phyloP scores from a whole-genome alignment of 129 eudicot species.

The Lactuca saligna region DNA sequence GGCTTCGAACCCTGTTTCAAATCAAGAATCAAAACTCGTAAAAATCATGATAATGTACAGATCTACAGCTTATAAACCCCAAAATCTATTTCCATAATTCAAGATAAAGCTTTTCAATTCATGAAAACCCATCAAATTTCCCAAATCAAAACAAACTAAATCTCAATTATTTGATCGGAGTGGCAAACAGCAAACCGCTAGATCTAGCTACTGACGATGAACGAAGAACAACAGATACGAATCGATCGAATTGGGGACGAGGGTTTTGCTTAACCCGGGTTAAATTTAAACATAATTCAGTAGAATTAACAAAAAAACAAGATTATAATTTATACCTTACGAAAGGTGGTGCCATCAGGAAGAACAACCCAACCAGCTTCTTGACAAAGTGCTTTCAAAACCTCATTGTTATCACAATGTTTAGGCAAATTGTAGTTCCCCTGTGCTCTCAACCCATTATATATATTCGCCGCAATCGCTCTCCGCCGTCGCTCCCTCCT shows the following conservation, averaged over 20 bases:
- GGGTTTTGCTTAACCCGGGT: not conserved
- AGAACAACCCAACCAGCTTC: slow-evolving; percentile 98
- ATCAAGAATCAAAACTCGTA: slow-evolving; percentile 11
- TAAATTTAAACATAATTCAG: not conserved
- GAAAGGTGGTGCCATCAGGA: slow-evolving; percentile 98
- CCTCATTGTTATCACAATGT: slow-evolving; percentile 97
- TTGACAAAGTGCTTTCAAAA: slow-evolving; percentile 82
- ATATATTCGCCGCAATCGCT: slow-evolving; percentile 90
- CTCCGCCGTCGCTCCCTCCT: slow-evolving; percentile 95
- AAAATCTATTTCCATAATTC: not conserved
- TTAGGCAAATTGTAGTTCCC: slow-evolving; percentile 84
- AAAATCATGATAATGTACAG: slow-evolving; percentile 14
- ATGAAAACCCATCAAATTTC: not conserved
- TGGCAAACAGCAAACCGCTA: slow-evolving; percentile 19
- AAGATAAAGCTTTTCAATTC: not conserved
- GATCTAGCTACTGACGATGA: slow-evolving; percentile 23
- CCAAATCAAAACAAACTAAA: not conserved
- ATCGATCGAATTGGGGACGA: not conserved
- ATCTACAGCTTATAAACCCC: slow-evolving; percentile 22
- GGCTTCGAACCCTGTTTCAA: slow-evolving; percentile 82
- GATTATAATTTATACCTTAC: slow-evolving; percentile 45
- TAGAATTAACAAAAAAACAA: not conserved
- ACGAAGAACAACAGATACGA: slow-evolving; percentile 9
- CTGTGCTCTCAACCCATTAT: slow-evolving; percentile 79
- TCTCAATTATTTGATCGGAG: slow-evolving; percentile 1